These are phyloP conservation scores for Hippophae gyantsensis DNA, from an alignment of 306 rosid species.

Conservation along the genomic window DNA sequence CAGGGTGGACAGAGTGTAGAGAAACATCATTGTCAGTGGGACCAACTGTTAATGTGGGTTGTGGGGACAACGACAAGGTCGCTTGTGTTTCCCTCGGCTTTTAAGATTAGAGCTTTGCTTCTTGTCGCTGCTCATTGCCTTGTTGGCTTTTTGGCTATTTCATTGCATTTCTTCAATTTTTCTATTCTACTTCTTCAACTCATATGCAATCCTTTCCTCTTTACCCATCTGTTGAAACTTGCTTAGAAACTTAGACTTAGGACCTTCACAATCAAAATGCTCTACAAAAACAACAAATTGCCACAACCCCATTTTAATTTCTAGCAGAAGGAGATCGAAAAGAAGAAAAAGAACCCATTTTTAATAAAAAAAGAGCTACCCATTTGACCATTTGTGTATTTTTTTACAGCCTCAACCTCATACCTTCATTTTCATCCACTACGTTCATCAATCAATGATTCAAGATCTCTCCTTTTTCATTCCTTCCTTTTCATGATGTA, in stretches of 20 bases:
- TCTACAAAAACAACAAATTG: neutral
- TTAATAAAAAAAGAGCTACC: neutral
- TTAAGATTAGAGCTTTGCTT: conserved; percentile 6
- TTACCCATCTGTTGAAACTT: neutral
- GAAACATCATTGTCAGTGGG: conserved; percentile 1
- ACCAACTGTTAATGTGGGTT: conserved; percentile 2
- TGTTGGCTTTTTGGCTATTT: conserved; percentile 1
- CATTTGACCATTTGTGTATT: neutral
- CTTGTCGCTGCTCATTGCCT: conserved; percentile 15
- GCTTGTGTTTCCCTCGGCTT: conserved; percentile 11
- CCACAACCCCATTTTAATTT: neutral
- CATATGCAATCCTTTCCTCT: neutral
- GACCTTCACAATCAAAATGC: neutral
- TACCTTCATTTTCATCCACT: conserved; percentile 7
- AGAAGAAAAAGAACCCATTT: conserved; percentile 8
- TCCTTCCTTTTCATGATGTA: conserved; percentile 15
- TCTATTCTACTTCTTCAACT: neutral
- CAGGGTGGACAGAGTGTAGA: neutral
- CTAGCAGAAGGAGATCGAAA: neutral
- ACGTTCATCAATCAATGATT: conserved; percentile 10
- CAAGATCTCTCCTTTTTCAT: conserved; percentile 32
- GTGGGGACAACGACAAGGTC: conserved; percentile 17
- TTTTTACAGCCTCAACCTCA: conserved; percentile 17
- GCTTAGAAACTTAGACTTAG: neutral
- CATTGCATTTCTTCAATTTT: neutral